Conservation (phyloP, 805 yeast species). For the Pichia rugopelliculosa region DNA sequence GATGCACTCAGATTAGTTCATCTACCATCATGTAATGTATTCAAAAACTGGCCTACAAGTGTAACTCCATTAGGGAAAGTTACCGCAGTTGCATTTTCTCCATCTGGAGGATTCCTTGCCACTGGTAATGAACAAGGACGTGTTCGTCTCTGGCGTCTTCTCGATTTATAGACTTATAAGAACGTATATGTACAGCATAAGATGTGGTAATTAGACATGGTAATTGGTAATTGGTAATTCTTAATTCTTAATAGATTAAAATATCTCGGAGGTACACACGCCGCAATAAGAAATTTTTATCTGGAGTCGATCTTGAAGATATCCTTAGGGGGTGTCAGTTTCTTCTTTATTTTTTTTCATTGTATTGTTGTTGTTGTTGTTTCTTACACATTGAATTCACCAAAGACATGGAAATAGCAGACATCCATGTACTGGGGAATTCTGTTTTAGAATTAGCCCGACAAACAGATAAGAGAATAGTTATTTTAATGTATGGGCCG, state of each 20-base stretch:
- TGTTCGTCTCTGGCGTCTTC: constrained; percentile 77
- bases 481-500: constrained; percentile 61
- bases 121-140: constrained; percentile 89
- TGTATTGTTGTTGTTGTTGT: too few species aligned
- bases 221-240: too few species aligned
- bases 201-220: too few species aligned
- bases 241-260: too few species aligned
- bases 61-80: constrained; percentile 96
- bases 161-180: neutral
- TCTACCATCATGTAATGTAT: constrained; percentile 79
- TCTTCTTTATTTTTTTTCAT: too few species aligned
- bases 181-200: neutral
- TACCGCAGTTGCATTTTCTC: constrained; percentile 70
- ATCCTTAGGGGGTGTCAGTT: too few species aligned
- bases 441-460: neutral
- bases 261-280: neutral
- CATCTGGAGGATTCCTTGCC: constrained; percentile 74
- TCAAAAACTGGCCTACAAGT: constrained; percentile 94
- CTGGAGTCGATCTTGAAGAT: too few species aligned
- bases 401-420: neutral
- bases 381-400: neutral
- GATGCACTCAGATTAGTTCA: constrained; percentile 86
- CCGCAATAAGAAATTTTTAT: too few species aligned
- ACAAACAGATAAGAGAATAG: constrained; percentile 27
- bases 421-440: neutral